These are phyloP conservation scores for Cenchrus americanus DNA, from an alignment of 176 grass and related monocot species.

Conservation along the genomic window DNA sequence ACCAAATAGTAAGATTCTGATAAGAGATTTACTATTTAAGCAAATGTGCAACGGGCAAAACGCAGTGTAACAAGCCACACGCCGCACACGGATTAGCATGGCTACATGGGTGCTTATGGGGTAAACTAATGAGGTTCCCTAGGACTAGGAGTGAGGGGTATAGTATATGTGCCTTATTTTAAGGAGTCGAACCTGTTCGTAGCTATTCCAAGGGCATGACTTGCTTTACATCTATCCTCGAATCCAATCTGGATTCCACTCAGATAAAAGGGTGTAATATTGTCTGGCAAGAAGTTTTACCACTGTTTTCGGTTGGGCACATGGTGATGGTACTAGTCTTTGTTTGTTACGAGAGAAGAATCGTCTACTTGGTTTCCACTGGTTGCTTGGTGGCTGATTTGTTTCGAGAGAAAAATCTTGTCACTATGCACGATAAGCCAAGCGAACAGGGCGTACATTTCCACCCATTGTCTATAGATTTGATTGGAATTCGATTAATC, in stretches of 20 bases:
- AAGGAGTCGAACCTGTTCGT: conserved; percentile 9
- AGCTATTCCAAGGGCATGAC: conserved; percentile 25
- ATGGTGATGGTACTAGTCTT: too few species aligned
- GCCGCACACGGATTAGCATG: not conserved
- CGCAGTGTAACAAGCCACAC: not conserved
- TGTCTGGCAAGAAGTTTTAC: not conserved
- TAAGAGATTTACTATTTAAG: not conserved
- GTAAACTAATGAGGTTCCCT: conserved; percentile 29
- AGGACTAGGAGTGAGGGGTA: conserved; percentile 12
- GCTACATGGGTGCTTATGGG: not conserved
- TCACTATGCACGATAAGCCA: too few species aligned
- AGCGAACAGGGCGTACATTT: too few species aligned
- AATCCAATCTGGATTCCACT: conserved; percentile 23
- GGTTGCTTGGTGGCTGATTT: too few species aligned
- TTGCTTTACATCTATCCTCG: not conserved
- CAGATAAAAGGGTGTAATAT: not conserved
- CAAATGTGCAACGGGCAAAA: not conserved
- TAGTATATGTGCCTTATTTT: not conserved
- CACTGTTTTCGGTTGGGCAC: too few species aligned
- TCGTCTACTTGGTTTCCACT: too few species aligned
- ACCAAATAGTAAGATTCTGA: conserved; percentile 26
- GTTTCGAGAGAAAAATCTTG: too few species aligned
- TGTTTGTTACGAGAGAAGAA: too few species aligned
- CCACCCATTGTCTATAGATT: not conserved
- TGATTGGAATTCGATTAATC: not conserved